Conservation (phyloP, 2,329 filamentous ascomycete genomes). For the Pestalotiopsis sp. region DNA sequence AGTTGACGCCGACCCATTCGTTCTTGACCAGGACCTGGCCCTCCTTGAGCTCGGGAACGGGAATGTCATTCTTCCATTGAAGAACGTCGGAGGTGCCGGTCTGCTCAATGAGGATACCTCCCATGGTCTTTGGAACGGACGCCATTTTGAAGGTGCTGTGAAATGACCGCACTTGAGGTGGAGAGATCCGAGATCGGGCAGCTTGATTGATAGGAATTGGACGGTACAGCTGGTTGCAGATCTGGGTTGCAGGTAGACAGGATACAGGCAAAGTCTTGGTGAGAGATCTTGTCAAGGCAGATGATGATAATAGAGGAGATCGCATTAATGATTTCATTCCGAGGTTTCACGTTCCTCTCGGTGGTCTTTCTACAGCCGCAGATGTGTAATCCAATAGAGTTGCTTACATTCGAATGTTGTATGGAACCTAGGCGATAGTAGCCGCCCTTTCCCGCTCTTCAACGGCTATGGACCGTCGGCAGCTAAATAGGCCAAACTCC, state of each 20-base stretch:
- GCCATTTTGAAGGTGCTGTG: conserved; percentile 23
- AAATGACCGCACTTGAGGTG: conserved; percentile 1
- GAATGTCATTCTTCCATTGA: conserved; percentile 69
- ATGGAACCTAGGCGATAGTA: neutral
- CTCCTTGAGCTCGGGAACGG: conserved; percentile 69
- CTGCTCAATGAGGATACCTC: conserved; percentile 72
- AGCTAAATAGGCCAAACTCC: neutral
- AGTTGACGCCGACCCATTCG: conserved; percentile 80
- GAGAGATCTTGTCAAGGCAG: neutral
- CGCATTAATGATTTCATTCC: conserved; percentile 6
- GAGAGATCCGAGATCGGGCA: neutral
- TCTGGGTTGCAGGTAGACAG: neutral
- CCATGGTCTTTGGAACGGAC: conserved; percentile 67
- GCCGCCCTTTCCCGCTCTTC: conserved; percentile 3
- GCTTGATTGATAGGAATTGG: neutral
- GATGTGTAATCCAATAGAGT: neutral
- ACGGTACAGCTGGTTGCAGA: neutral
- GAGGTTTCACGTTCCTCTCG: neutral
- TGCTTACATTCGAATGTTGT: neutral
- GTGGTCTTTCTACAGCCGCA: neutral
- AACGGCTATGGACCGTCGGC: neutral
- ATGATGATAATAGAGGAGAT: neutral
- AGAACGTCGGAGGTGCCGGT: conserved; percentile 74
- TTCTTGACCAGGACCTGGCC: conserved; percentile 82
- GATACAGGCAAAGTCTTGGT: neutral